phyloP scores from a whole-genome alignment of 768 basidiomycete species.

The Xanthoconium stramineum region DNA sequence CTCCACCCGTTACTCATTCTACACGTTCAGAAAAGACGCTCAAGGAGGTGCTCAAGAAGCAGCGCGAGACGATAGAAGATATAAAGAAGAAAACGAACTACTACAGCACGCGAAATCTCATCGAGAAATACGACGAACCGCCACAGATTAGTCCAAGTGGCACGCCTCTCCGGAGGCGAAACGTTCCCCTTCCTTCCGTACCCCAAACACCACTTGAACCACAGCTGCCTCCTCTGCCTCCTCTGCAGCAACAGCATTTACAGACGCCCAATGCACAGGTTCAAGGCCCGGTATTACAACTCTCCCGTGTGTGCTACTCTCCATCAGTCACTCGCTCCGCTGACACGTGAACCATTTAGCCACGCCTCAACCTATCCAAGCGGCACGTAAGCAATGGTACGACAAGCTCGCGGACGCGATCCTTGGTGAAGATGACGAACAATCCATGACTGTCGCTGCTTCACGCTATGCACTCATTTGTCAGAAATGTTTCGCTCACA shows the following conservation, averaged over 20 bases:
- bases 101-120: slow-evolving; percentile 83
- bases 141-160: slow-evolving; percentile 27
- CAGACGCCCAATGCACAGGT: slow-evolving; percentile 23
- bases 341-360: slow-evolving; percentile 27
- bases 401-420: slow-evolving; percentile 87
- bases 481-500: slow-evolving; percentile 82
- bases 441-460: slow-evolving; percentile 37
- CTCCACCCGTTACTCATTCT: background rate
- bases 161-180: slow-evolving; percentile 44
- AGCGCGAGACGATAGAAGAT: slow-evolving; percentile 85
- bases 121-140: slow-evolving; percentile 84
- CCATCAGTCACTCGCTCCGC: background rate
- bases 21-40: slow-evolving; percentile 68
- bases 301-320: slow-evolving; percentile 35
- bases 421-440: slow-evolving; percentile 70
- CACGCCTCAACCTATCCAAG: slow-evolving; percentile 36
- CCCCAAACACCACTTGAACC: slow-evolving; percentile 33
- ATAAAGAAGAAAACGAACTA: slow-evolving; percentile 98
- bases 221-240: slow-evolving; percentile 18
- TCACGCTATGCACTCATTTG: slow-evolving; percentile 83
- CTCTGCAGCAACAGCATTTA: slow-evolving; percentile 10
- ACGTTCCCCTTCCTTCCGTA: slow-evolving; percentile 28
- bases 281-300: slow-evolving; percentile 32
- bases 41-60: slow-evolving; percentile 67
- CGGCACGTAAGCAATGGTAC: slow-evolving; percentile 76